Evolutionary conservation across 179 eudicot species (phyloP), one percentile per base, ranked within the genome.

Genomic region (Beta lomatogona): DNA sequence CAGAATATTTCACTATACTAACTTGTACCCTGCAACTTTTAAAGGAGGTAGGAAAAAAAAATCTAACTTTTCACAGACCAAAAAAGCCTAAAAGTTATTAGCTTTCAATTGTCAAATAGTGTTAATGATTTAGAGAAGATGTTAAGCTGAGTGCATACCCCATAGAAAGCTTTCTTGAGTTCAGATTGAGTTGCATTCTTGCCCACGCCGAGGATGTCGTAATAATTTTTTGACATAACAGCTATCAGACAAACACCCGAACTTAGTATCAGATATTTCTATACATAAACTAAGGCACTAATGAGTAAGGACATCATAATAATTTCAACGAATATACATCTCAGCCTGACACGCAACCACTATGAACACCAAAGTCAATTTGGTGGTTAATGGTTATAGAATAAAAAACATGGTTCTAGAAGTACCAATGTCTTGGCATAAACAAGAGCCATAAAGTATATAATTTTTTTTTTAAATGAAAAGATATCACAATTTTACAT

Each of bases 131-230:
- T 61, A 68, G 50, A 76, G 13, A 60, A 53, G 18, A 61, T 55
- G 28, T 78, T 65, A 65, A 41, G 41, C 45, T 10, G n/a, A 83
- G 28, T 60, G 59, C 88, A 69, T 86, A 94, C 98, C 94, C 86
- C 98, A 79, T 94, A 94, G 86, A 93, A 94, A 72, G 98, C 94
- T 89, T 93, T 94, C 88, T 94, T 94, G 83, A 94, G 86, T 69
- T 94, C 98, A 14, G 97, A 82, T 69, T 89, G 86, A 79, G 92
- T 89, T 61, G 98, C 91, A 84, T 87, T 91, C 86, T 63, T 93
- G 87, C 82, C 85, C 59, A 94, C 94, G 8, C 98, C 94, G 80
- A 93, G 97, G 25, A 83, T 71, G 22, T 91, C 93, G 72, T 93
- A 94, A 79, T 86, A 93, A 88, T 94, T 94, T 87, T 79, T 94